Base-by-base conservation (phyloP, 805 yeast genomes). In the Blastobotrys americana region DNA sequence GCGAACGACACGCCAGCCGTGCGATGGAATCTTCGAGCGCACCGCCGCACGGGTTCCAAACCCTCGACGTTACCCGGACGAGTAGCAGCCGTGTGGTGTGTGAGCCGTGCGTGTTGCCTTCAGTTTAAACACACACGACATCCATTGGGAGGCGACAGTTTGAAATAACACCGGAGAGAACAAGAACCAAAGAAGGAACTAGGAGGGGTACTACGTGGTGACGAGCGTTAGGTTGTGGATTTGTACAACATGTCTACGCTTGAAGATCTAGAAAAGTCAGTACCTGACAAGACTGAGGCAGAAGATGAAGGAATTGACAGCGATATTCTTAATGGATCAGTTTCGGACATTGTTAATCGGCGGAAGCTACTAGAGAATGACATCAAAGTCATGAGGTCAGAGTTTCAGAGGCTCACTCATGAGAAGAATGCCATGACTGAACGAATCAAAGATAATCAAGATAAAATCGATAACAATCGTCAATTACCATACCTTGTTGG, bases 401-500 rank as follows among this genome's bases (percentile, higher is more conserved):
- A 93, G 68, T 73, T 81, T 56, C 93, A 88, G 66, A 77, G 97
- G 62, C 71, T 93, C 47, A 76, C 84, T 34, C 97, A 93, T 67
- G 98, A 93, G 59, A 86, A 87, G 69, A 78, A 86, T 46, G 86
- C 87, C 41, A 93, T 90, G 96, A 67, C 78, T 44, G 96, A 88
- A 55, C 82, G 90, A 64, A 87, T 93, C 67, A 88, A 89, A 64
- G 97, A 93, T 59, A 93, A 93, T 68, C 87, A 84, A 63, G 97
- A 90, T 56, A 93, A 93, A 68, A 90, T 93, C 66, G 86, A 86
- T 59, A 90, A 93, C 64, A 93, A 93, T 67, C 85, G 83, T 67
- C 97, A 89, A 65, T 74, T 93, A 58, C 99, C 99, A 13, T 93
- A 93, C 58, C 70, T 93, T 45, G 98, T 93, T 41, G 97, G 97